Base-by-base conservation (phyloP, 1,284 basidiomycete species). In the Abortiporus biennis region DNA sequence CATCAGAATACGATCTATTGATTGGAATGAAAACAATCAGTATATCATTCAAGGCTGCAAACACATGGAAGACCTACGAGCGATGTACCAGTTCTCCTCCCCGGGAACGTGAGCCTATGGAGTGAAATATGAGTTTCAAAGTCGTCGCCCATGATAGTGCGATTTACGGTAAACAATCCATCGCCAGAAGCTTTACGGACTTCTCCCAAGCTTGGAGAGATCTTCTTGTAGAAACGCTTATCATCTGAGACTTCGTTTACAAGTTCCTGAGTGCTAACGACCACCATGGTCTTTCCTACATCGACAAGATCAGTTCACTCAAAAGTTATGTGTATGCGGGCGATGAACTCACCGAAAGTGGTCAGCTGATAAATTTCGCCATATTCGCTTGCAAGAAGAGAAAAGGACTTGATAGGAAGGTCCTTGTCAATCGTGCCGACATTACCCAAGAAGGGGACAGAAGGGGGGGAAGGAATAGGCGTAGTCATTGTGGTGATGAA, bases 1-100 rank as follows among this genome's bases (percentile, higher is more conserved):
- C 60, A 74, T 69, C 15, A 78, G 65, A 30, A 78, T 60, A 24
- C 72, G 71, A 56, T 78, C 72, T 67, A 52, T n/a, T n/a, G 4
- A 13, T 35, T 22, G n/a, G 17, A 5, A 22, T 11, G 3, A 20
- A 4, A 15, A 11, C 29, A 38, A 25, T 30, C 38, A n/a, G 39
- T 19, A 16, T 20, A 12, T 6, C n/a, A n/a, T 15, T 15, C 1
- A 5, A 13, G 34, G 34, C 15, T 9, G 6, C 21, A 30, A 30
- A 13, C 5, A n/a, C n/a, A n/a, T n/a, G n/a, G n/a, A n/a, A 13
- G 9, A 55, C 68, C 40, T 51, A 72, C 69, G 71, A 16, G 69
- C 69, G 31, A 70, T 58, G 8, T 57, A 67, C 73, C 74, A 76
- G 54, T 72, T 72, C 30, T 63, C 61, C 47, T 78, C 74, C 64